Conservation (phyloP, 164 flowering plant species). For the Berberis vulgaris region DNA sequence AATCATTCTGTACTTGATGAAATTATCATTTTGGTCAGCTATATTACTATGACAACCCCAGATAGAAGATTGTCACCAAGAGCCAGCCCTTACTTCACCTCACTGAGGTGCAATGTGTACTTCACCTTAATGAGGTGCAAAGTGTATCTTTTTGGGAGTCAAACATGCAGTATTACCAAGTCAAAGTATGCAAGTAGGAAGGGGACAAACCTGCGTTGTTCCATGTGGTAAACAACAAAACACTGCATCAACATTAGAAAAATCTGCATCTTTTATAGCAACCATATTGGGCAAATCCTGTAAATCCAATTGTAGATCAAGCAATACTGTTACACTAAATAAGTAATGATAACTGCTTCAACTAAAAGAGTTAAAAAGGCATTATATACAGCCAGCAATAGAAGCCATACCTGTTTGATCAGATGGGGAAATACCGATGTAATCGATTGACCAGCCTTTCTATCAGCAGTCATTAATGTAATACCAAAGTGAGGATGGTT, state of each 20-base stretch:
- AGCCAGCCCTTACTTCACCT: no score
- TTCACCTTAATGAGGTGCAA: no score
- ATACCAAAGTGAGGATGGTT: conserved; percentile 80
- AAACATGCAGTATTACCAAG: neutral
- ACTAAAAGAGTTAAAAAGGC: no score
- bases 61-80: no score
- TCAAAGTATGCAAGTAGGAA: neutral
- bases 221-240: conserved; percentile 99
- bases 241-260: conserved; percentile 88
- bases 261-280: conserved; percentile 84
- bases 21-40: no score
- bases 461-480: conserved; percentile 90
- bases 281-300: conserved; percentile 84
- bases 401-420: conserved; percentile 51
- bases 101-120: no score
- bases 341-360: no score
- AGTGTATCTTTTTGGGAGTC: neutral
- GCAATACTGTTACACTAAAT: no score
- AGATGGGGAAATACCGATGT: conserved; percentile 93
- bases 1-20: no score
- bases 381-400: neutral
- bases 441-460: conserved; percentile 94
- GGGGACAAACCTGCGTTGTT: conserved; percentile 78
- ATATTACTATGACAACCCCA: no score
- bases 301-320: conserved; percentile 3